Base-by-base conservation (phyloP, 2,329 filamentous ascomycete species). In the Diplodia seriata region DNA sequence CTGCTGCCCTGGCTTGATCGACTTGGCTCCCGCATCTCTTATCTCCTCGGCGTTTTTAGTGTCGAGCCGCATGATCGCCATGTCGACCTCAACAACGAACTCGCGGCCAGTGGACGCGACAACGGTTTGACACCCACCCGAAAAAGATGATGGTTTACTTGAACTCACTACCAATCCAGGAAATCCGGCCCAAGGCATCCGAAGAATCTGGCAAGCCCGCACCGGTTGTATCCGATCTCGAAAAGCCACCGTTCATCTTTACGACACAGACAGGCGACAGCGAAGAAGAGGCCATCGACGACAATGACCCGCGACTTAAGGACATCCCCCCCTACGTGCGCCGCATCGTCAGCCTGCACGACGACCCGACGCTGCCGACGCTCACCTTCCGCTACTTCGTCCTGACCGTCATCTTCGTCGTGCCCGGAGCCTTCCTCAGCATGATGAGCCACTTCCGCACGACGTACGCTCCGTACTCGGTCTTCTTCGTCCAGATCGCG, bases 401-500 rank as follows among this genome's bases (percentile, higher is more conserved):
- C 29, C 77, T 88, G 29, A 81, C 83, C 5, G 74, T 85, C 66
- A 69, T 88, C 20, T 87, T 88, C 71, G 82, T 87, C 54, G 80
- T 83, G 0, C 85, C 86, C 0, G 86, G 86, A 2, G 86, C 86
- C 1, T 85, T 88, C 70, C 73, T 89, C 2, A 85, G 84, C 5
- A 83, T 85, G 72, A 84, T 87, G 81, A 83, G 82, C 69, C 80
- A 82, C 59, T 89, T 83, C 72, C 81, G 86, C 54, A 88, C 86
- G 1, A 88, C 86, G 0, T 82, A 82, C 53, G 84, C 85, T 0
- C 83, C 84, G 0, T 89, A 88, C 72, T 87, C 86, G 0, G 82
- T 89, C 57, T 88, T 88, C 74, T 89, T 89, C 69, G 86, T 89
- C 38, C 85, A 87, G 71, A 85, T 87, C 61, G 85, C 85, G 0